Evolutionary conservation across 768 basidiomycete species (phyloP), one percentile per base, ranked within the genome.

Genomic region (Galerina marginata): DNA sequence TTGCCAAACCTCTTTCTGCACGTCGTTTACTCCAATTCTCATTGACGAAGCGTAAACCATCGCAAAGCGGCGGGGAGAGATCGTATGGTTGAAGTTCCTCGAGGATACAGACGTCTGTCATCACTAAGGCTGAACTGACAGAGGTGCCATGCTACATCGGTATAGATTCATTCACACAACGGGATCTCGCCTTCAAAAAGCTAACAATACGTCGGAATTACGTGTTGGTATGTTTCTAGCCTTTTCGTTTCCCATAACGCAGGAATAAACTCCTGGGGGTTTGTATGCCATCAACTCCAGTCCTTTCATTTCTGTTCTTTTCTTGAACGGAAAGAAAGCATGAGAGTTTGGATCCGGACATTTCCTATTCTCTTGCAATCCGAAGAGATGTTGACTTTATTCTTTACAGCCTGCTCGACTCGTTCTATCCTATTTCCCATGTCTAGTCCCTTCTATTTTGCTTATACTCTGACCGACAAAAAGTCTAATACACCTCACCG

Each of bases 401-500:
- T 47, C 23, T 50, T 37, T 36, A 29, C 43, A 10, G 39, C 29
- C 14, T 33, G 25, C 29, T 36, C 50, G 9, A 39, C 9, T 44
- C 1, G 14, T 42, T 58, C 36, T 54, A 59, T 37, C 23, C 25
- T 49, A 20, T 52, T 54, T 58, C 60, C 43, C 46, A 49, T 56
- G 50, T 56, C 39, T 37, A 61, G 26, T 26, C n/a, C 14, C 16
- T 40, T 42, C 12, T 44, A 54, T n/a, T 58, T 49, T 12, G 53
- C 49, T 50, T 52, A 40, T 42, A 54, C 54, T 53, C 42, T 57
- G 26, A 20, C 14, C 50, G 55, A 47, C 55, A 53, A 51, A 56
- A 23, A 64, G 54, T n/a, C 45, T 64, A 58, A 60, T 37, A 16
- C 47, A 52, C 37, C 36, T 56, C 29, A 37, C 53, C 65, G 65